Base-by-base conservation (phyloP, 2,329 filamentous ascomycete genomes). In the Corinectria fuckeliana region DNA sequence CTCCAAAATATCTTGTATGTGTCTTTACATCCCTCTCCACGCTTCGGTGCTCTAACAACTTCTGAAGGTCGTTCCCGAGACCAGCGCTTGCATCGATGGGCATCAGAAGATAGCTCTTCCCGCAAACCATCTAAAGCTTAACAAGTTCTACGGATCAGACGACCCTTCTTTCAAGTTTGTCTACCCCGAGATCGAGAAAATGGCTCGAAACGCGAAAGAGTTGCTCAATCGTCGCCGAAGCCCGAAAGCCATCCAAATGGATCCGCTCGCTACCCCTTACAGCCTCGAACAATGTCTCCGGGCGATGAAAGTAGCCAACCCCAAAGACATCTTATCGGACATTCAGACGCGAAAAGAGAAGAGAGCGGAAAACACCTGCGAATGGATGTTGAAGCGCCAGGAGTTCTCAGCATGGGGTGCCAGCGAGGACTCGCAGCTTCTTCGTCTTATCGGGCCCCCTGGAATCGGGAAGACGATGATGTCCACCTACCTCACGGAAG, bases 391-490 rank as follows among this genome's bases (percentile, higher is more conserved):
- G 8, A 26, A 26, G 14, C 41, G 41, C 16, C 7, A 44, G 18
- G 41, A 44, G n/a, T 44, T 44, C 23, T n/a, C 41, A 2, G n/a
- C 41, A 11, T 44, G 41, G 41, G 41, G 23, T 4, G 23, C 23
- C 6, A 18, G 10, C 7, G 11, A 26, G 8, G 16, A 13, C n/a
- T 18, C 41, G 9, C 41, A 44, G 23, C 18, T 44, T 44, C 41
- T 44, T 28, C 23, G 23, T 11, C 41, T 44, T 8, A n/a, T 44
- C 16, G 23, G 41, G 1, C 23, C 41, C 18, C 57, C 57, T 3
- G 57, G 57, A 11, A 56, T 45, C 16, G 57, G 57, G 3, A 60
- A 60, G 32, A 60, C 57, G 0, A 50, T 56, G 30, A 42, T 60
- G 5, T 34, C 57, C 1, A 51, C 55, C 13, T 56, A 32, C 23